Conservation (phyloP, 148 eudicot species). For the Silene conica region DNA sequence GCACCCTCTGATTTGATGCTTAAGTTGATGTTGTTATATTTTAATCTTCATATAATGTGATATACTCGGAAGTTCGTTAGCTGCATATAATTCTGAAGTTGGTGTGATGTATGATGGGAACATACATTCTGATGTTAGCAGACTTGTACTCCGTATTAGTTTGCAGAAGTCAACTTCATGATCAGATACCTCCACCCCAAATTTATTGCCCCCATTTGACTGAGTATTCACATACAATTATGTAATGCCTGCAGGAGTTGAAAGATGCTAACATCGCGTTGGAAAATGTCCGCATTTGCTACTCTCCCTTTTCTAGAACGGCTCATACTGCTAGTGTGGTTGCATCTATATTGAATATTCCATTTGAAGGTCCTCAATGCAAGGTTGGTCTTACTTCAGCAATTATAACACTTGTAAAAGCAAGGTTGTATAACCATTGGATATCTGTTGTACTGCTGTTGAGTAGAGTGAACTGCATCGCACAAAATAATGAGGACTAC, state of each 20-base stretch:
- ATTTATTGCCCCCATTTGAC: neutral
- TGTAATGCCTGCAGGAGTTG: conserved; percentile 51
- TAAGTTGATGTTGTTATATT: neutral
- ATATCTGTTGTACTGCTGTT: no score
- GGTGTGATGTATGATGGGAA: neutral
- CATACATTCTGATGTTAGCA: neutral
- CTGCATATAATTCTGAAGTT: neutral
- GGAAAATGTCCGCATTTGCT: conserved; percentile 74
- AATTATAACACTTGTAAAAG: no score
- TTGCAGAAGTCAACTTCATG: neutral
- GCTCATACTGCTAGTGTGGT: conserved; percentile 75
- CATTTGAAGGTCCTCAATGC: conserved; percentile 78
- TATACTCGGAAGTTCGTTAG: neutral
- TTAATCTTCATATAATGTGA: neutral
- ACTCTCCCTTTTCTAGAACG: conserved; percentile 93
- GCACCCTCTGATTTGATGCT: neutral
- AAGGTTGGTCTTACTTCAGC: conserved; percentile 37
- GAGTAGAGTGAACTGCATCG: no score
- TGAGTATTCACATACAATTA: neutral
- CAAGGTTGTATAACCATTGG: no score
- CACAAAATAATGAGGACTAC: no score
- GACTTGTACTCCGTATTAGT: neutral
- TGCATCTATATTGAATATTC: conserved; percentile 67
- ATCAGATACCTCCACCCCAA: neutral
- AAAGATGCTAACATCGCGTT: conserved; percentile 44